A percentile compares a stretch with the other conserved stretches of the same genome.
These are phyloP conservation scores for Plasmodium fragile DNA, from an alignment of 169 alveolate species.

Conservation along the genomic window DNA sequence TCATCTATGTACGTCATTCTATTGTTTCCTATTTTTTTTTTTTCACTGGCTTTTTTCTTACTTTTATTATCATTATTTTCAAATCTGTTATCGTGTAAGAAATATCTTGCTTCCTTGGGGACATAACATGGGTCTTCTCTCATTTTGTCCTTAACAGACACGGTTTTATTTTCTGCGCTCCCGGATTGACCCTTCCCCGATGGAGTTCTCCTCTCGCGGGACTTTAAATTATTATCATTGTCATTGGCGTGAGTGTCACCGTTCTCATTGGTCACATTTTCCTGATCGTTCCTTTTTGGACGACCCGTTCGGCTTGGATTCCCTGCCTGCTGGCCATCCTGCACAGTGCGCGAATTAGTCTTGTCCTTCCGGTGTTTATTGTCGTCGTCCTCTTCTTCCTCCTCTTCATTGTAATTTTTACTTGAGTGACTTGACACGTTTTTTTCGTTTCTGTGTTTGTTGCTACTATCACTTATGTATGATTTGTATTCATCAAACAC, in stretches of 20 bases:
- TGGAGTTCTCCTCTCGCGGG: neutral
- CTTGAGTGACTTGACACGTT: neutral
- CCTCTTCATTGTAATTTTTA: constrained; percentile 42
- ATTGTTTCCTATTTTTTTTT: constrained; percentile 7
- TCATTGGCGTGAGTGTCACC: neutral
- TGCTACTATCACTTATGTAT: constrained; percentile 54
- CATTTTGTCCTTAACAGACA: constrained; percentile 65
- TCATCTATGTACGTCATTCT: constrained; percentile 28
- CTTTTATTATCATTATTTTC: constrained; percentile 30
- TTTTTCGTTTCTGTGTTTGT: neutral
- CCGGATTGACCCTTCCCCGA: neutral
- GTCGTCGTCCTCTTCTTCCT: constrained; percentile 27
- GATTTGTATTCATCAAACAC: constrained; percentile 72
- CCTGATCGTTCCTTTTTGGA: neutral
- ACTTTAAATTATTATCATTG: neutral
- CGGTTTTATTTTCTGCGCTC: neutral
- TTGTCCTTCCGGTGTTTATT: neutral
- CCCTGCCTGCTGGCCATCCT: neutral
- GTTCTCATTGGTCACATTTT: neutral
- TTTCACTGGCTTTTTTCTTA: constrained; percentile 7
- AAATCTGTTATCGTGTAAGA: constrained; percentile 68
- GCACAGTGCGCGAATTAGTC: neutral
- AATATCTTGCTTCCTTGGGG: constrained; percentile 66
- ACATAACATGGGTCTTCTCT: constrained; percentile 76
- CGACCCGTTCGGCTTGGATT: neutral